phyloP scores from a whole-genome alignment of 495 filamentous ascomycete genomes.

The Penicillium paxilli region DNA sequence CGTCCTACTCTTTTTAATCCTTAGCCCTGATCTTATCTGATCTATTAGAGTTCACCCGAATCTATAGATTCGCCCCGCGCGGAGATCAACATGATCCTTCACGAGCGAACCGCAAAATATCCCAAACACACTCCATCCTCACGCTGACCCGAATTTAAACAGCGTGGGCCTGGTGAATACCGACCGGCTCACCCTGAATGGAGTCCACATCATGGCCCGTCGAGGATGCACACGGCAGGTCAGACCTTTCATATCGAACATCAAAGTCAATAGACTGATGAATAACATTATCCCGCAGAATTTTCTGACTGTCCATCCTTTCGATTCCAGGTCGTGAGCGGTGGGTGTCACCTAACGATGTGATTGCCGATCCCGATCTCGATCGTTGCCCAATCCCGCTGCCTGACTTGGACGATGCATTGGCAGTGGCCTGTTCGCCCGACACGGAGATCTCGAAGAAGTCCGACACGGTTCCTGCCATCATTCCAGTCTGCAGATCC shows the following conservation, averaged over 20 bases:
- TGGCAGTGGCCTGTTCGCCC: not conserved
- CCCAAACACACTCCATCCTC: not conserved
- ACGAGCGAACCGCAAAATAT: too few species aligned
- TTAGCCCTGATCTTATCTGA: too few species aligned
- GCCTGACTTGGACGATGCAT: not conserved
- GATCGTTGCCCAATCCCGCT: not conserved
- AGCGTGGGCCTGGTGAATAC: too few species aligned
- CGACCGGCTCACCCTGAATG: not conserved
- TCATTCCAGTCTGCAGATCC: constrained; percentile 20
- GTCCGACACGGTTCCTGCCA: constrained; percentile 12
- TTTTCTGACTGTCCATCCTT: not conserved
- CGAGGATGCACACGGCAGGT: not conserved
- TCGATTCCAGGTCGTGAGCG: not conserved
- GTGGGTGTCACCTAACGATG: not conserved
- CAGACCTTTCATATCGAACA: not conserved
- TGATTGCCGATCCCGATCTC: not conserved
- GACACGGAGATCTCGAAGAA: constrained; percentile 16
- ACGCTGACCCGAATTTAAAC: too few species aligned
- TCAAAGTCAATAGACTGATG: constrained; percentile 4
- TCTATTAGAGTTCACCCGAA: too few species aligned
- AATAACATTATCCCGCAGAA: not conserved
- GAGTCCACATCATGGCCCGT: constrained; percentile 1
- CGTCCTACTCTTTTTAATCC: too few species aligned
- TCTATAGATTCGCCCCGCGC: too few species aligned
- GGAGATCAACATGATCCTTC: too few species aligned